Base-by-base conservation (phyloP, 768 basidiomycete genomes). In the Tricholoma furcatifolium region DNA sequence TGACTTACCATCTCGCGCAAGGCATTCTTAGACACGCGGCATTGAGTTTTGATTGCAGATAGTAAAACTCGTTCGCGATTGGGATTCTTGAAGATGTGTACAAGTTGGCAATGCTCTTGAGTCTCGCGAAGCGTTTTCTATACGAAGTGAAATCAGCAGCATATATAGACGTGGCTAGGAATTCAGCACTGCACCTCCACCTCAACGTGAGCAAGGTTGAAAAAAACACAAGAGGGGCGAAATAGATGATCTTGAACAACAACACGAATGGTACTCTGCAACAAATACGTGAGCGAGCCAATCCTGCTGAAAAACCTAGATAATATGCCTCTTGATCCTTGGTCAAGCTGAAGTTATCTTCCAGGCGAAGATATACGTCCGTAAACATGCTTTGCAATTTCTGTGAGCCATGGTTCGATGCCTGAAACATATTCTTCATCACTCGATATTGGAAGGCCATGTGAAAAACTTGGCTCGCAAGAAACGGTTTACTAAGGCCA, bases 221-320 rank as follows among this genome's bases (percentile, higher is more conserved):
- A 51, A 6, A 34, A 8, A 17, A 41, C 31, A 42, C 36, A 51
- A 11, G 40, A 15, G 17, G 21, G 21, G 12, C n/a, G 14, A 30
- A 40, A 51, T 5, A 41, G 24, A 30, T 41, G 23, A 43, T 51
- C 50, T 23, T 51, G 50, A 21, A 42, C 41, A 30, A 51, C 24
- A 15, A 51, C 32, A n/a, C 50, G 38, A 4, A 51, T 11, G 20
- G 17, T 51, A 11, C 38, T 43, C 39, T 51, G n/a, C n/a, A 41
- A 15, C 12, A 38, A 30, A 11, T 38, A n/a, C n/a, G n/a, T n/a
- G n/a, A n/a, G n/a, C 12, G 18, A 43, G 27, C 4, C 20, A 34
- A 30, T 24, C 8, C n/a, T 7, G 6, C 6, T 6, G 5, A 42
- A 42, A 42, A 3, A 42, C 23, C 17, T 23, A 9, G 40, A 23